Evolutionary conservation across 225 moss, liverwort and hornwort species (phyloP).

Genomic region (Bryoerythrophyllum caledonicum): DNA sequence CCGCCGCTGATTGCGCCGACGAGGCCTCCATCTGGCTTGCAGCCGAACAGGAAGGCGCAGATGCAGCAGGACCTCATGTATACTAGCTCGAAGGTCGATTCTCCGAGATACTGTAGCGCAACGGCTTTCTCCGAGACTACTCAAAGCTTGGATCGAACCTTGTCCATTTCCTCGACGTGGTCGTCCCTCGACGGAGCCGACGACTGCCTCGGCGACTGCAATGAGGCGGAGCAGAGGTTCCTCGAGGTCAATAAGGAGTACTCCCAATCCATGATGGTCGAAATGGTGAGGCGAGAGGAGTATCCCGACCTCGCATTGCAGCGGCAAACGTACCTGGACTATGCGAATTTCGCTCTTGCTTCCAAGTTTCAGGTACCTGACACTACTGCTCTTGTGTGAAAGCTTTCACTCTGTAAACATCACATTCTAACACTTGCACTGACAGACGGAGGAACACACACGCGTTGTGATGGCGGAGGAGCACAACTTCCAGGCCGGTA

Average conservation of each 20-base stretch:
- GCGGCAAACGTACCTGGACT: slow-evolving; percentile 73
- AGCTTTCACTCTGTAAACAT: too few relatives aligned
- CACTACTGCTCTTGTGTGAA: not conserved
- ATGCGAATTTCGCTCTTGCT: slow-evolving; percentile 71
- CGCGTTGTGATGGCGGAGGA: slow-evolving; percentile 70
- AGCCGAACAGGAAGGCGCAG: slow-evolving; percentile 18
- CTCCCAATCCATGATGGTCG: slow-evolving; percentile 56
- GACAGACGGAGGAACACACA: slow-evolving; percentile 75
- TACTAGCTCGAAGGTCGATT: slow-evolving; percentile 1
- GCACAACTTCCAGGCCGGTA: slow-evolving; percentile 31
- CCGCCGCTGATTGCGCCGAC: slow-evolving; percentile 3
- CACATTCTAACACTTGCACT: not conserved
- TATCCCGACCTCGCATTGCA: slow-evolving; percentile 74
- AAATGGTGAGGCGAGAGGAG: slow-evolving; percentile 64
- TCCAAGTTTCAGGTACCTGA: slow-evolving; percentile 69
- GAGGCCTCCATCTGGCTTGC: slow-evolving; percentile 27
- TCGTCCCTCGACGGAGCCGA: slow-evolving; percentile 24
- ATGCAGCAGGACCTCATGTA: slow-evolving; percentile 14
- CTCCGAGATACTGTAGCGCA: not conserved
- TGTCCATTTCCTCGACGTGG: slow-evolving; percentile 40
- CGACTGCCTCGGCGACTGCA: slow-evolving; percentile 30
- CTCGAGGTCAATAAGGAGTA: slow-evolving; percentile 69
- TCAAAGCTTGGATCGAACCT: slow-evolving; percentile 35
- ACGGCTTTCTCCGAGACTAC: slow-evolving; percentile 13
- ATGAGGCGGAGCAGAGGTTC: slow-evolving; percentile 74